These are phyloP conservation scores for Acanthamoeba lenticulata DNA, from an alignment of 208 protist species.

Conservation along the genomic window DNA sequence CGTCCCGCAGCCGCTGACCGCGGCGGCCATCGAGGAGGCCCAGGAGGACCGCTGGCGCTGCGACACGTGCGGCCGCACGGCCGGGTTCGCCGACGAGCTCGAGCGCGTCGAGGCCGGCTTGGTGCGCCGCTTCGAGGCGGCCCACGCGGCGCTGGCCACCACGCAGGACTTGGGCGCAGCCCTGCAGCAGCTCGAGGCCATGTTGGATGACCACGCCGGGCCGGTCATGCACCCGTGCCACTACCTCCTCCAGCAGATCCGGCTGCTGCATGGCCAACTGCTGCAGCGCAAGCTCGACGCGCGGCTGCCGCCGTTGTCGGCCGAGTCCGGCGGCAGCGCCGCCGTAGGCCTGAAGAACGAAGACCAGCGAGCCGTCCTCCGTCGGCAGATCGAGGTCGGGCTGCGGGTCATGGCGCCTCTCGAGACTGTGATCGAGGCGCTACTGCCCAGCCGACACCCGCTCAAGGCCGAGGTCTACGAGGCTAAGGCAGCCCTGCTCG, in stretches of 20 bases:
- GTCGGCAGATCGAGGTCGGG: background rate
- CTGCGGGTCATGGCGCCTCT: background rate
- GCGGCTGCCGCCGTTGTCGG: background rate
- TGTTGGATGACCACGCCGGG: background rate
- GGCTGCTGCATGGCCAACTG: background rate
- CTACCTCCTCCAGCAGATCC: slow-evolving; percentile 22
- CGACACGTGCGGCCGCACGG: background rate
- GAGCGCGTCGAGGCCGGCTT: background rate
- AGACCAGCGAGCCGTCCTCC: background rate
- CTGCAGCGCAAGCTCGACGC: background rate
- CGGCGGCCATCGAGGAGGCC: background rate
- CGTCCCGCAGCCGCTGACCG: background rate
- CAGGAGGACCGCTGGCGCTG: slow-evolving; percentile 44
- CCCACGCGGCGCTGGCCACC: background rate
- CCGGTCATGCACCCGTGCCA: background rate
- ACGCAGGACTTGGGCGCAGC: background rate
- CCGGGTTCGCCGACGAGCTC: background rate
- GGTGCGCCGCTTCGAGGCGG: background rate
- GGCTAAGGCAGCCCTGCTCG: background rate
- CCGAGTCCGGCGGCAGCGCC: background rate
- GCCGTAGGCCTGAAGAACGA: background rate
- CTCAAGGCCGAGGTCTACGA: slow-evolving; percentile 15
- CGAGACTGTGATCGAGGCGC: background rate
- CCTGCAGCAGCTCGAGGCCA: background rate
- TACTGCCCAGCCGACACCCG: background rate